phyloP scores from a whole-genome alignment of 148 eudicot species.

The Salicornia ramosissima region DNA sequence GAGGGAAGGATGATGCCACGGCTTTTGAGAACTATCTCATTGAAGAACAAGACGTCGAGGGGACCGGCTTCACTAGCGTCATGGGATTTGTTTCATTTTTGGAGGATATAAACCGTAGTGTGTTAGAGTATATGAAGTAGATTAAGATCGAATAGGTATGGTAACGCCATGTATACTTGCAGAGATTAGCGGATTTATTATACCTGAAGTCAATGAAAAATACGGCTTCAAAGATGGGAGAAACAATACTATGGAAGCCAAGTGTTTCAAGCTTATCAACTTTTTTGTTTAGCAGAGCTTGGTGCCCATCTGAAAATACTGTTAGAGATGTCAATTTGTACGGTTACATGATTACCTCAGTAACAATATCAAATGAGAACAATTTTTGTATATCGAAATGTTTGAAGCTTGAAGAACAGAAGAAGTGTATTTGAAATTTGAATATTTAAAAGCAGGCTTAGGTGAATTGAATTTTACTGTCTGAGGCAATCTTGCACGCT shows the following conservation, averaged over 20 bases:
- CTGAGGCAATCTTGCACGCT: background rate
- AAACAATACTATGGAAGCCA: slow-evolving; percentile 6
- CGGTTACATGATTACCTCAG: background rate
- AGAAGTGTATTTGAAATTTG: slow-evolving; percentile 13
- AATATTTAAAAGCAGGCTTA: background rate
- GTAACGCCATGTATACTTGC: slow-evolving; percentile 1
- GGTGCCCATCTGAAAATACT: background rate
- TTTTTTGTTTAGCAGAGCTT: background rate
- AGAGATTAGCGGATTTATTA: slow-evolving; percentile 8
- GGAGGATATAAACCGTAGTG: slow-evolving; percentile 72
- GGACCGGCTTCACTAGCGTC: slow-evolving; percentile 72
- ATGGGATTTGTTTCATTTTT: slow-evolving; percentile 96
- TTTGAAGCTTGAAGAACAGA: slow-evolving; percentile 14
- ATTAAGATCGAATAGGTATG: slow-evolving; percentile 12
- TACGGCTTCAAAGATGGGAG: slow-evolving; percentile 1
- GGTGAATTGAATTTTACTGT: slow-evolving; percentile 10
- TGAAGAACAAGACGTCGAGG: slow-evolving; percentile 94
- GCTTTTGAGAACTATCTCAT: slow-evolving; percentile 84
- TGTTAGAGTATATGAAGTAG: slow-evolving; percentile 66
- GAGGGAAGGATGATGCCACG: slow-evolving; percentile 87
- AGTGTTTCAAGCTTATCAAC: background rate
- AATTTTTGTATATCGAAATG: background rate
- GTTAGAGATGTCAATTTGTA: background rate
- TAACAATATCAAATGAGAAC: background rate
- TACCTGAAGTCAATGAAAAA: background rate